These are phyloP conservation scores for Agaricales sp. DNA, from an alignment of 1,284 basidiomycete genomes.

Conservation along the genomic window DNA sequence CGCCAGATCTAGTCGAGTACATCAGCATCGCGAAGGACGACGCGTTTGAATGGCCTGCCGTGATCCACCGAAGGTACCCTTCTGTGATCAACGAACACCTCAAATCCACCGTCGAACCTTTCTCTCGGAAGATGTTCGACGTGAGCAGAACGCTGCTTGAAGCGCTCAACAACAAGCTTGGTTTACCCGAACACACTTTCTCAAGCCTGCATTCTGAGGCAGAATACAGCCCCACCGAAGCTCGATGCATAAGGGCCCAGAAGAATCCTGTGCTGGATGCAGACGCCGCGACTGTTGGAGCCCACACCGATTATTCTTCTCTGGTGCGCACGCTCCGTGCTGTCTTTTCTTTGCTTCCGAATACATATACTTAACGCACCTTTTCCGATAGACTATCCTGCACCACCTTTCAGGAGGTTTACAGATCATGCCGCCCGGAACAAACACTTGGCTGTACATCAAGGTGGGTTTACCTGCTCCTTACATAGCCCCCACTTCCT, in stretches of 20 bases:
- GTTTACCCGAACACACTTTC: conserved; percentile 21
- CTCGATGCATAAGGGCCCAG: conserved; percentile 23
- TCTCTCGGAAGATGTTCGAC: conserved; percentile 22
- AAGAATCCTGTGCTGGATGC: conserved; percentile 15
- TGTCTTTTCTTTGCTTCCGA: background rate
- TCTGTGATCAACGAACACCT: conserved; percentile 22
- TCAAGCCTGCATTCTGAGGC: conserved; percentile 18
- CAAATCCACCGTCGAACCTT: conserved; percentile 20
- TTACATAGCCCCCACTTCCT: background rate
- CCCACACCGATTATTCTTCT: conserved; percentile 29
- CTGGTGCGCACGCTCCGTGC: conserved; percentile 11
- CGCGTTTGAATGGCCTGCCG: conserved; percentile 20
- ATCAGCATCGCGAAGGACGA: conserved; percentile 24
- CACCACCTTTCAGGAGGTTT: conserved; percentile 33
- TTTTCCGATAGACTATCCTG: conserved; percentile 18
- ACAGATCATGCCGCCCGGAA: conserved; percentile 26
- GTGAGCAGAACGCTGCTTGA: conserved; percentile 22
- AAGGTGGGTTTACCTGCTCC: conserved; percentile 16
- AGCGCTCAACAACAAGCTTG: conserved; percentile 21
- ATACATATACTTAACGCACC: conserved; percentile 14
- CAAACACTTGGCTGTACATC: conserved; percentile 30
- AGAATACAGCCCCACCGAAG: conserved; percentile 26
- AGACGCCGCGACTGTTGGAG: conserved; percentile 18
- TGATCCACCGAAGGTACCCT: conserved; percentile 22
- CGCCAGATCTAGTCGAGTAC: conserved; percentile 22